phyloP scores from a whole-genome alignment of 1,139 yeast genomes.

The Saccharomyces pastorianus region DNA sequence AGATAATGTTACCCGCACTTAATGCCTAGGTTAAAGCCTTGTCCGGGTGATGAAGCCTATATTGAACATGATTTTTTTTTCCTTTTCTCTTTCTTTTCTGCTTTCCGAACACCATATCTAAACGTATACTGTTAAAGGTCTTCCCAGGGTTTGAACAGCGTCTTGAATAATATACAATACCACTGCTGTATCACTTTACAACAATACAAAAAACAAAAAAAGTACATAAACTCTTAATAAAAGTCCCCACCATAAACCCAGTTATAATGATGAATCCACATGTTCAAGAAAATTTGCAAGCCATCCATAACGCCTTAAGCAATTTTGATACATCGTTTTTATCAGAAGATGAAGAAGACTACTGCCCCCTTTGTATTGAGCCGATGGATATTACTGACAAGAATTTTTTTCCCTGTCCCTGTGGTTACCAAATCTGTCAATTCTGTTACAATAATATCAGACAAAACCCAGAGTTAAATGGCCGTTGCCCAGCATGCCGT shows the following conservation, averaged over 20 bases:
- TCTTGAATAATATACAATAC: background rate
- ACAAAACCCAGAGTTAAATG: conserved; percentile 89
- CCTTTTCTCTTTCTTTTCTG: background rate
- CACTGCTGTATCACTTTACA: background rate
- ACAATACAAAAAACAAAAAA: background rate
- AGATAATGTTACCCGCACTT: no score
- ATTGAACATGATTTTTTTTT: background rate
- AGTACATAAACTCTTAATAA: background rate
- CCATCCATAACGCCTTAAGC: conserved; percentile 25
- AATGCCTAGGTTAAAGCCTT: no score
- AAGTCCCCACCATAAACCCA: background rate
- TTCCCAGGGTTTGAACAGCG: background rate
- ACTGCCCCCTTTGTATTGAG: conserved; percentile 87
- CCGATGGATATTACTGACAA: conserved; percentile 95
- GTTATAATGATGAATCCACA: conserved; percentile 24
- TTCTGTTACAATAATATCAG: conserved; percentile 95
- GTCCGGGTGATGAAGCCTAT: background rate
- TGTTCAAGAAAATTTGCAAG: conserved; percentile 24
- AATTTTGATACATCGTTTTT: conserved; percentile 30
- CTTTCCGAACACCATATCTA: background rate
- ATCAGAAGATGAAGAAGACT: conserved; percentile 33
- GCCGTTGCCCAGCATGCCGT: conserved; percentile 97
- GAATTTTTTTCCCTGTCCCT: conserved; percentile 96
- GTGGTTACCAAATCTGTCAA: conserved; percentile 97
- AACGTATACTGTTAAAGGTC: background rate